phyloP scores from a whole-genome alignment of 169 alveolate species.

The Plasmodium billcollinsi region DNA sequence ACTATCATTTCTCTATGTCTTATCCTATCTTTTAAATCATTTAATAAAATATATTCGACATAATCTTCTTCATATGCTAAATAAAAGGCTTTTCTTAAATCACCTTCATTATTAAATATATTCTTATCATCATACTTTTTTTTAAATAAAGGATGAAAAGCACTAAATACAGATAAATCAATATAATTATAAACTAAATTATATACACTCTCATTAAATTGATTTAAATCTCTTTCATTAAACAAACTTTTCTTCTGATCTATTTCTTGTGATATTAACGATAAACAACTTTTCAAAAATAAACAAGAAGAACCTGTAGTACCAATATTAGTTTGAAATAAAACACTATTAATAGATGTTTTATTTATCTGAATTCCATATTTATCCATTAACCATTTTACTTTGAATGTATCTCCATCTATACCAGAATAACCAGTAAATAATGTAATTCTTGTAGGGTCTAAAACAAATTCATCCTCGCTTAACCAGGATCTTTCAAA shows the following conservation, averaged over 20 bases:
- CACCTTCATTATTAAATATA: constrained; percentile 77
- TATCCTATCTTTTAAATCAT: constrained; percentile 51
- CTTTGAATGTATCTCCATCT: constrained; percentile 83
- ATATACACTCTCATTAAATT: constrained; percentile 76
- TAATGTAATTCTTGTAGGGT: constrained; percentile 80
- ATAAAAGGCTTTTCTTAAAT: constrained; percentile 78
- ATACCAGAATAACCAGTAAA: constrained; percentile 79
- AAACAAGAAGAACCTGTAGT: constrained; percentile 81
- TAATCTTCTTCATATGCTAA: constrained; percentile 80
- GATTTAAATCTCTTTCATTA: constrained; percentile 74
- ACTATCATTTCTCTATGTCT: constrained; percentile 51
- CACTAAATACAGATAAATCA: constrained; percentile 71
- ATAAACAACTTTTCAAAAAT: constrained; percentile 77
- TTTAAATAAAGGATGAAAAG: constrained; percentile 62
- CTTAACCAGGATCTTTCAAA: constrained; percentile 80
- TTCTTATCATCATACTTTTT: constrained; percentile 21
- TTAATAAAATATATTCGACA: constrained; percentile 60
- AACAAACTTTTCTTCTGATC: constrained; percentile 62
- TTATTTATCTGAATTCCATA: constrained; percentile 81
- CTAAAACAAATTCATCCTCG: constrained; percentile 82
- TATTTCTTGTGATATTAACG: constrained; percentile 64
- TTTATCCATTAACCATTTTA: constrained; percentile 83
- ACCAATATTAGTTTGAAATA: constrained; percentile 82
- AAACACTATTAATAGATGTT: constrained; percentile 78
- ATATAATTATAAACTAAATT: constrained; percentile 66